These are phyloP conservation scores for Boechera divaricarpa DNA, from an alignment of 345 rosid genomes.

Conservation along the genomic window DNA sequence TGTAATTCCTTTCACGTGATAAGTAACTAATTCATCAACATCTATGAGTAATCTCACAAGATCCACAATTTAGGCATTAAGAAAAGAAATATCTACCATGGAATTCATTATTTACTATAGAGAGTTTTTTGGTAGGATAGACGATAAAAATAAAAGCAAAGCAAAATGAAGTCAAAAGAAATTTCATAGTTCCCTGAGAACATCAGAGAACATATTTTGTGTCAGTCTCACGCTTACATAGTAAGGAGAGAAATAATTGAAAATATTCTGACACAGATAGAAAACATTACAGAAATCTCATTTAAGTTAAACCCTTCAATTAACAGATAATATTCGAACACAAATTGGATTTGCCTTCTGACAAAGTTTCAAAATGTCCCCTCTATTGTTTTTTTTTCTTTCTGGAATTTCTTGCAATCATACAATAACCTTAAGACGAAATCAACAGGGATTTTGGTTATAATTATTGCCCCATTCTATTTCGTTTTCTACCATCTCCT, in stretches of 20 bases:
- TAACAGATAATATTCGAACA: background rate
- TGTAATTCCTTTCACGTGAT: too few relatives aligned
- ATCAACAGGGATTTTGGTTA: background rate
- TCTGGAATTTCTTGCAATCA: background rate
- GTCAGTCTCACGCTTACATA: slow-evolving; percentile 30
- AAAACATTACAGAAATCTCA: background rate
- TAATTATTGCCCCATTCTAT: background rate
- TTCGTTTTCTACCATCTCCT: background rate
- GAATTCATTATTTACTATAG: background rate
- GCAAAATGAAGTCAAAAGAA: slow-evolving; percentile 6
- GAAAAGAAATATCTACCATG: background rate
- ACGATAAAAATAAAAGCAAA: background rate
- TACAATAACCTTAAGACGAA: background rate
- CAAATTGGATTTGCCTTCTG: background rate
- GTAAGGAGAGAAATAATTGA: background rate
- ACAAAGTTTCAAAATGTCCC: background rate
- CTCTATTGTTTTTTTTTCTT: background rate
- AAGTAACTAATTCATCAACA: background rate
- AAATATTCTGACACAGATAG: background rate
- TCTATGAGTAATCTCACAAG: background rate
- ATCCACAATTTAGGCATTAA: background rate
- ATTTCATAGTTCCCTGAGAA: slow-evolving; percentile 18
- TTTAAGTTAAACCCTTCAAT: background rate
- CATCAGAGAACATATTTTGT: slow-evolving; percentile 20
- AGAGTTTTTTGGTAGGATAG: background rate